Percentiles rank a stretch among this genome's conserved stretches.
These are phyloP conservation scores for Lentinula edodes DNA, from an alignment of 768 basidiomycete species.

Conservation along the genomic window DNA sequence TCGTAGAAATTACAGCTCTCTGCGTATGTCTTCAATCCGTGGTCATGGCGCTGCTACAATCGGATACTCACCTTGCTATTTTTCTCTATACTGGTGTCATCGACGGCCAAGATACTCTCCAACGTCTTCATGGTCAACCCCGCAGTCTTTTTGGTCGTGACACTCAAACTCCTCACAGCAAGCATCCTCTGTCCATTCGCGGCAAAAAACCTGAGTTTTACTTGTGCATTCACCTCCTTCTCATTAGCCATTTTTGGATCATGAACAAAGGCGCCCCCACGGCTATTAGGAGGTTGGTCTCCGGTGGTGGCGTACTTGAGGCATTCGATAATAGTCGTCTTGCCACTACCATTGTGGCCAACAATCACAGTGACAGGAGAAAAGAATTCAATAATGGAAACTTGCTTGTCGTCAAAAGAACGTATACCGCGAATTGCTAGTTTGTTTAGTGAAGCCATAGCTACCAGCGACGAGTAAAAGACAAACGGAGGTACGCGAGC, in stretches of 20 bases:
- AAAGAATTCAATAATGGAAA: conserved; percentile 94
- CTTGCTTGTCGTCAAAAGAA: conserved; percentile 93
- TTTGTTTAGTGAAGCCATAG: conserved; percentile 84
- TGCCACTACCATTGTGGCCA: conserved; percentile 97
- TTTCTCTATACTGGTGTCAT: conserved; percentile 59
- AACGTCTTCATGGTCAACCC: conserved; percentile 96
- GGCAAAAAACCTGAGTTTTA: conserved; percentile 88
- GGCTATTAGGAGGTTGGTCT: conserved; percentile 94
- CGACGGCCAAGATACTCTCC: conserved; percentile 80
- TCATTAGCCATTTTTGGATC: conserved; percentile 99
- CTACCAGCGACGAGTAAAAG: background rate
- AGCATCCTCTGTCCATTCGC: conserved; percentile 89
- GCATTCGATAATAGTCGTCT: conserved; percentile 99
- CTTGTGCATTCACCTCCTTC: conserved; percentile 98
- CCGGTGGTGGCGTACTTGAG: conserved; percentile 99
- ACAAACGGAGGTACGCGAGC: background rate
- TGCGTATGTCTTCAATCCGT: conserved; percentile 21
- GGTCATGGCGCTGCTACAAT: background rate
- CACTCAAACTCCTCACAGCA: conserved; percentile 84
- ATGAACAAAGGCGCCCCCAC: conserved; percentile 97
- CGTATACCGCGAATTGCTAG: conserved; percentile 92
- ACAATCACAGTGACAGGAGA: conserved; percentile 97
- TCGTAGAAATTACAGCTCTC: conserved; percentile 90
- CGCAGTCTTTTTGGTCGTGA: conserved; percentile 85
- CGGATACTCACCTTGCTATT: conserved; percentile 63